These are phyloP conservation scores for Saturnispora bothae DNA, from an alignment of 805 yeast genomes.

Conservation along the genomic window DNA sequence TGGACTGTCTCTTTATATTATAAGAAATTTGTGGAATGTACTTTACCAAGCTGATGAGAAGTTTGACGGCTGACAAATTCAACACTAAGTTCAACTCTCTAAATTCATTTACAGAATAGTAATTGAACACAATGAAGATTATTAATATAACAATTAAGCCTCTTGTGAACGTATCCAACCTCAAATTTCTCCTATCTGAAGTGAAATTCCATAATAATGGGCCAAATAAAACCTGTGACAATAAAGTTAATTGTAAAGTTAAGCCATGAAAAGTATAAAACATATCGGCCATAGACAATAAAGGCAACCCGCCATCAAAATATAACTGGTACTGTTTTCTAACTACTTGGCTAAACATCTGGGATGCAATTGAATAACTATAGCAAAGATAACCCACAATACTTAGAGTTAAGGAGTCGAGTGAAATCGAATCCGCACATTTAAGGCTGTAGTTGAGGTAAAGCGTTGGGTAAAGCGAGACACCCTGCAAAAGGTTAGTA, in stretches of 20 bases:
- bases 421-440: slow-evolving; percentile 39
- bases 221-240: slow-evolving; percentile 31
- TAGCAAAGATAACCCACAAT: slow-evolving; percentile 37
- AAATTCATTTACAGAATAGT: slow-evolving; percentile 8
- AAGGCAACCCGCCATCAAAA: slow-evolving; percentile 30
- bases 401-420: slow-evolving; percentile 38
- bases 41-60: slow-evolving; percentile 34
- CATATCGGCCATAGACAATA: slow-evolving; percentile 35
- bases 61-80: slow-evolving; percentile 34
- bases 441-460: slow-evolving; percentile 29
- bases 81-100: slow-evolving; percentile 30
- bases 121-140: slow-evolving; percentile 13
- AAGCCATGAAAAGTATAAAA: slow-evolving; percentile 40
- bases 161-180: slow-evolving; percentile 16
- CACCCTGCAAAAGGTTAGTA: slow-evolving; percentile 22
- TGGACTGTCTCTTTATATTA: slow-evolving; percentile 32
- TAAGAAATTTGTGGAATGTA: slow-evolving; percentile 41
- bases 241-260: slow-evolving; percentile 28
- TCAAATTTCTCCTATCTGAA: slow-evolving; percentile 22
- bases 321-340: slow-evolving; percentile 21
- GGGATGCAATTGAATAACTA: slow-evolving; percentile 32
- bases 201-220: slow-evolving; percentile 26
- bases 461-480: slow-evolving; percentile 42
- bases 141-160: slow-evolving; percentile 11
- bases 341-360: slow-evolving; percentile 28